Base-by-base conservation (phyloP, 768 basidiomycete genomes). In the Chalciporus pseudorubinellus region DNA sequence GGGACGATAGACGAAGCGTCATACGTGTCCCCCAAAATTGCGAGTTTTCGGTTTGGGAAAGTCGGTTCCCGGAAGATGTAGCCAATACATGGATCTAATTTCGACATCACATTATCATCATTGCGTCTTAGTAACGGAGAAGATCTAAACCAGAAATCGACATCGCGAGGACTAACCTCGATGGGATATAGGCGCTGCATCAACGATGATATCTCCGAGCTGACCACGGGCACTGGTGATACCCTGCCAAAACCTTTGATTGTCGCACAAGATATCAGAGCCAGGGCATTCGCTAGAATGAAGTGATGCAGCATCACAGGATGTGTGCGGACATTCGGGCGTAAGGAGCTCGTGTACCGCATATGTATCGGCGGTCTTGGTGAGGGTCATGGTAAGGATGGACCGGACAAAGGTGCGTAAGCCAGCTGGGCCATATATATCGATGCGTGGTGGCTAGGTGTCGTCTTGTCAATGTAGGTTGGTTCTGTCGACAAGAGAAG, bases 341-440 rank as follows among this genome's bases (percentile, higher is more conserved):
- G 70, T 74, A 18, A 94, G 74, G 1, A 94, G 78, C 63, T 95
- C 92, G 63, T 94, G 89, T 1, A 91, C 89, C 34, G 76, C 78
- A 61, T 86, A 94, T 13, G 74, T 78, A 41, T 85, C 81, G 1
- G 77, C 72, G 3, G 82, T 81, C 26, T 69, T 72, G 7, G 82
- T 82, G 36, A 80, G 71, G 0, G 92, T 91, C 71, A 89, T 78
- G 47, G 76, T 76, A 60, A 93, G 75, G 48, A 79, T 81, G 36
- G 78, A 78, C 39, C 92, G 86, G 21, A 94, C 71, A 66, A 93
- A 88, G 18, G 72, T 68, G 24, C 92, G 86, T 18, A 92, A 68
- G 22, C 92, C 91, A 12, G 82, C 79, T 0, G 89, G 92, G 0
- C 92, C 91, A 62, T 85, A 93, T 21, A 94, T 76, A 42, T 92